Percentiles rank a stretch among this genome's conserved stretches.
Conservation (phyloP, 2,329 filamentous ascomycete genomes). For the Hypocreales sp. region DNA sequence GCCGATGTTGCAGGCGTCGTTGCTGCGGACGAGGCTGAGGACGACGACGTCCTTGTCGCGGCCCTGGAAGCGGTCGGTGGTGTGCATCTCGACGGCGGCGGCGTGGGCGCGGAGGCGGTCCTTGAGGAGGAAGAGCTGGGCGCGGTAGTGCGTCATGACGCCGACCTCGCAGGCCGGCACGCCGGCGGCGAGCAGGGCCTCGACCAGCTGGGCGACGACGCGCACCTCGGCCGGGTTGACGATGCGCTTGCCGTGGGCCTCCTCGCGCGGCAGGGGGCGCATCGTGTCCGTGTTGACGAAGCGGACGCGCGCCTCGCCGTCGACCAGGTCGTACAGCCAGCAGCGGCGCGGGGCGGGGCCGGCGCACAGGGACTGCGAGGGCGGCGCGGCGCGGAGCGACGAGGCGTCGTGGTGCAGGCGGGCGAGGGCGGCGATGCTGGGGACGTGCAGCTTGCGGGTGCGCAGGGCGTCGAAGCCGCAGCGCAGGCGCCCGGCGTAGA, state of each 20-base stretch:
- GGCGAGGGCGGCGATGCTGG: conserved; percentile 45
- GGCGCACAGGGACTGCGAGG: conserved; percentile 37
- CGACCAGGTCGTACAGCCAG: conserved; percentile 62
- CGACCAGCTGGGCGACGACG: conserved; percentile 66
- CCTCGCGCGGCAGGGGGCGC: conserved; percentile 48
- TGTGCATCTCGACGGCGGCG: conserved; percentile 76
- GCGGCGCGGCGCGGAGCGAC: conserved; percentile 24
- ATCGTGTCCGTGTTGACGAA: conserved; percentile 84
- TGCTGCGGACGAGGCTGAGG: conserved; percentile 75
- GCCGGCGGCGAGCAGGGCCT: conserved; percentile 60
- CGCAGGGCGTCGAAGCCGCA: conserved; percentile 73
- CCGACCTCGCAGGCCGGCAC: conserved; percentile 66
- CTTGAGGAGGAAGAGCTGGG: conserved; percentile 72
- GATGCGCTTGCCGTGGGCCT: conserved; percentile 68
- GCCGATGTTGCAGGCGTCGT: conserved; percentile 69
- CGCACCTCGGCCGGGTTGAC: conserved; percentile 75
- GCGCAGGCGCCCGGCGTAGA: conserved; percentile 80
- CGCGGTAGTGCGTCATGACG: conserved; percentile 93
- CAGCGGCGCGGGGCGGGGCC: conserved; percentile 37
- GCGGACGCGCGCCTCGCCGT: conserved; percentile 57
- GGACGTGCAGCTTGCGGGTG: conserved; percentile 49
- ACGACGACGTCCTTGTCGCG: conserved; percentile 90
- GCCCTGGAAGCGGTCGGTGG: conserved; percentile 91
- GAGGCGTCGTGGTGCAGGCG: conserved; percentile 41
- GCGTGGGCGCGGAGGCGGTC: conserved; percentile 46